Evolutionary conservation across 2,329 filamentous ascomycete genomes (phyloP).

Genomic region (Botryotinia convoluta): DNA sequence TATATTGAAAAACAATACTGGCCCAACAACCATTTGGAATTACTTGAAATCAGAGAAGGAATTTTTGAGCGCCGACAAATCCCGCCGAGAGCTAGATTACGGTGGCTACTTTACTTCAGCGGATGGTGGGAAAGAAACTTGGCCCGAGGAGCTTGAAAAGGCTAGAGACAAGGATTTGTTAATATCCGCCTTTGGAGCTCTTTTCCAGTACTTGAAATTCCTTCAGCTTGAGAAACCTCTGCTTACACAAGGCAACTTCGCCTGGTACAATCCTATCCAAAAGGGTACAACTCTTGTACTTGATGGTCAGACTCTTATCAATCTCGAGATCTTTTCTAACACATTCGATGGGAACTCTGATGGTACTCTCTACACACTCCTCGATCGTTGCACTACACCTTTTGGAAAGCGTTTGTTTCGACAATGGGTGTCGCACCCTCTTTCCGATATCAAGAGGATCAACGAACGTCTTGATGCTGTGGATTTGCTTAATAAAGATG

Average conservation of each 20-base stretch:
- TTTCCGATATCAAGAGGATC: slow-evolving; percentile 83
- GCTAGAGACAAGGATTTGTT: slow-evolving; percentile 74
- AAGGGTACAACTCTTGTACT: slow-evolving; percentile 86
- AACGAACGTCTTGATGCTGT: slow-evolving; percentile 93
- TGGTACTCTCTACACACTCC: slow-evolving; percentile 83
- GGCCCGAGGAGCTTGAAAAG: slow-evolving; percentile 73
- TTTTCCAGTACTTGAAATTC: slow-evolving; percentile 80
- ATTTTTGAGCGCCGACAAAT: slow-evolving; percentile 85
- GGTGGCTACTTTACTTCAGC: slow-evolving; percentile 73
- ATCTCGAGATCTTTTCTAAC: slow-evolving; percentile 96
- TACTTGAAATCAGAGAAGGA: slow-evolving; percentile 81
- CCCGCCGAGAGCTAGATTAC: slow-evolving; percentile 75
- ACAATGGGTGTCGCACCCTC: slow-evolving; percentile 95
- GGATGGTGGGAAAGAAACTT: slow-evolving; percentile 55
- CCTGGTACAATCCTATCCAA: slow-evolving; percentile 85
- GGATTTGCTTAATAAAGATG: slow-evolving; percentile 84
- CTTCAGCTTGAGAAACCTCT: slow-evolving; percentile 88
- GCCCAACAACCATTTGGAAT: slow-evolving; percentile 93
- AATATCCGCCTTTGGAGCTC: slow-evolving; percentile 87
- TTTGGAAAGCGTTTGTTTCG: slow-evolving; percentile 96
- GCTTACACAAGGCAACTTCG: slow-evolving; percentile 86
- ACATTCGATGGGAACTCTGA: slow-evolving; percentile 80
- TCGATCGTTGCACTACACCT: slow-evolving; percentile 93
- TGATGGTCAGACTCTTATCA: slow-evolving; percentile 94
- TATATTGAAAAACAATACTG: slow-evolving; percentile 94